phyloP scores from a whole-genome alignment of 352 stramenopile species.

The Elongisporangium undulatum region DNA sequence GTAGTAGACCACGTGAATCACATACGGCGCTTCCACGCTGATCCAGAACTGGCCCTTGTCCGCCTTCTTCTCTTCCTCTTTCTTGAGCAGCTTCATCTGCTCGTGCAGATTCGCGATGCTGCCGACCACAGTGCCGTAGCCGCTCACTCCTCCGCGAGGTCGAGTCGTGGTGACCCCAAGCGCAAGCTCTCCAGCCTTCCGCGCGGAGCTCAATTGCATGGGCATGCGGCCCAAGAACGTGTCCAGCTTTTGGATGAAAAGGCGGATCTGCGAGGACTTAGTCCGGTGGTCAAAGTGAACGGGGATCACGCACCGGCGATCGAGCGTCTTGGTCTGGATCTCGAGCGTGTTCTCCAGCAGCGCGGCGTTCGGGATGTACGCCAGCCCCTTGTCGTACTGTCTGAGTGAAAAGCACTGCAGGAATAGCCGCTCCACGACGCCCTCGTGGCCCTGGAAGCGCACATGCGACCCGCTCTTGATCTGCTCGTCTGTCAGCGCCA shows the following conservation, averaged over 20 bases:
- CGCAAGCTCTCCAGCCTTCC: slow-evolving; percentile 21
- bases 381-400: slow-evolving; percentile 77
- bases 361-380: slow-evolving; percentile 78
- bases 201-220: slow-evolving; percentile 19
- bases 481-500: slow-evolving; percentile 79
- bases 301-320: slow-evolving; percentile 42
- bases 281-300: slow-evolving; percentile 64
- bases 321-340: slow-evolving; percentile 61
- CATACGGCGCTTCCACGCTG: slow-evolving; percentile 55
- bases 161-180: too few species aligned
- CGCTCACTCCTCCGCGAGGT: too few species aligned
- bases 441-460: slow-evolving; percentile 68
- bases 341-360: slow-evolving; percentile 71
- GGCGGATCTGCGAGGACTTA: slow-evolving; percentile 31
- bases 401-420: slow-evolving; percentile 78
- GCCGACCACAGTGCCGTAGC: slow-evolving; percentile 21
- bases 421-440: slow-evolving; percentile 79
- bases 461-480: slow-evolving; percentile 77
- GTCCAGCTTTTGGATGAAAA: slow-evolving; percentile 77
- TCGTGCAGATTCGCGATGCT: slow-evolving; percentile 33
- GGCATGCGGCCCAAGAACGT: slow-evolving; percentile 33
- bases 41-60: slow-evolving; percentile 60
- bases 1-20: slow-evolving; percentile 76
- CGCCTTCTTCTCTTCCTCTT: slow-evolving; percentile 20
- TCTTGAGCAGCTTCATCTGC: slow-evolving; percentile 21